Percentiles rank a stretch among this genome's conserved stretches.
Evolutionary conservation across 495 filamentous ascomycete species (phyloP).

Genomic region (Aspergillus campestris): DNA sequence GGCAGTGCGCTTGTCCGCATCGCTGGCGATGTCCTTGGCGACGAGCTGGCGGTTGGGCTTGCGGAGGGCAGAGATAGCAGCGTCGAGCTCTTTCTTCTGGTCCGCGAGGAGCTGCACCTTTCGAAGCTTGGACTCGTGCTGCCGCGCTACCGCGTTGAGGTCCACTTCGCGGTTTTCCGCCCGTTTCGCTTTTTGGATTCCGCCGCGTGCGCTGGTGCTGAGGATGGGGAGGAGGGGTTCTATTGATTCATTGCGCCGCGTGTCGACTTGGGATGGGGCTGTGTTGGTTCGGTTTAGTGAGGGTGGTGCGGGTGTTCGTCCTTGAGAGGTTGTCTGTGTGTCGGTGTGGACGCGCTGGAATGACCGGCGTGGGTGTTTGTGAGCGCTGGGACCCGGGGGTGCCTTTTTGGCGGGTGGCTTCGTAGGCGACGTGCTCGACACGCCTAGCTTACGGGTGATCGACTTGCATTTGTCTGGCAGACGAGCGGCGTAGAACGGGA

Average conservation of each 20-base stretch:
- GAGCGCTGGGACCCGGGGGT: conserved; percentile 41
- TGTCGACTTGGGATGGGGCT: conserved; percentile 35
- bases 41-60: conserved; percentile 81
- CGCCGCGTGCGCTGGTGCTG: conserved; percentile 35
- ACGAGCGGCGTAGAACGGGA: conserved; percentile 84
- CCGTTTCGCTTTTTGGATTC: conserved; percentile 50
- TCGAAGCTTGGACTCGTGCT: conserved; percentile 56
- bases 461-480: conserved; percentile 70
- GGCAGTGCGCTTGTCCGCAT: conserved; percentile 50
- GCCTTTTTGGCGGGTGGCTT: conserved; percentile 15
- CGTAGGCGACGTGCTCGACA: conserved; percentile 56
- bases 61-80: conserved; percentile 74
- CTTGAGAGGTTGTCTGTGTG: conserved; percentile 46
- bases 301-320: conserved; percentile 24
- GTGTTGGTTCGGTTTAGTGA: conserved; percentile 66
- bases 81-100: conserved; percentile 67
- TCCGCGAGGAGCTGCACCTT: conserved; percentile 61
- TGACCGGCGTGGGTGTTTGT: conserved; percentile 45
- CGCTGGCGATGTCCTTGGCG: conserved; percentile 61
- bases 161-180: conserved; percentile 63
- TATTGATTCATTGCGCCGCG: conserved; percentile 24
- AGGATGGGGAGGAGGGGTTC: conserved; percentile 29
- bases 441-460: conserved; percentile 82
- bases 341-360: conserved; percentile 68
- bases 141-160: conserved; percentile 45